phyloP scores from a whole-genome alignment of 2,329 filamentous ascomycete genomes.

The Ascochyta fabae region DNA sequence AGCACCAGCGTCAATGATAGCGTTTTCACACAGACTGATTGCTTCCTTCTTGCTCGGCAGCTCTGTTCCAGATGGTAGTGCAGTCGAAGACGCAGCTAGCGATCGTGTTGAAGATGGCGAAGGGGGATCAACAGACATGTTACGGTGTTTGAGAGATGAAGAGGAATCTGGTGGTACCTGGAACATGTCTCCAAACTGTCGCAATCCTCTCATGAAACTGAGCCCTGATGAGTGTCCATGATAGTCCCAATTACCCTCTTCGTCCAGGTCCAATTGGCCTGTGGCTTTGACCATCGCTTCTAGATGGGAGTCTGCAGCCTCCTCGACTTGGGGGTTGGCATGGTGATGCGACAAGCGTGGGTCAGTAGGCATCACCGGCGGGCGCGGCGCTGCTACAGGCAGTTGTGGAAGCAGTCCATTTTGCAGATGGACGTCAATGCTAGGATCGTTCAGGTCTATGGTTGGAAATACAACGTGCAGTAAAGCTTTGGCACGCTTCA shows the following conservation, averaged over 20 bases:
- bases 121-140: constrained; percentile 67
- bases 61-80: constrained; percentile 55
- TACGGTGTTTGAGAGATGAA: constrained; percentile 63
- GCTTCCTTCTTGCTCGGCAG: constrained; percentile 70
- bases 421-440: constrained; percentile 77
- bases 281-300: constrained; percentile 95
- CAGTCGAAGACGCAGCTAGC: constrained; percentile 57
- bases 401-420: constrained; percentile 64
- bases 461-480: constrained; percentile 82
- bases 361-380: constrained; percentile 29
- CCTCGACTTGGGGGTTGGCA: constrained; percentile 30
- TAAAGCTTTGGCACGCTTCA: constrained; percentile 82
- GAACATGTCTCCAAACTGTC: constrained; percentile 81
- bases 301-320: constrained; percentile 67
- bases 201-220: constrained; percentile 85
- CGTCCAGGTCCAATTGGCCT: constrained; percentile 88
- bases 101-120: constrained; percentile 72
- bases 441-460: constrained; percentile 83
- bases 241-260: constrained; percentile 92
- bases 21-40: constrained; percentile 62
- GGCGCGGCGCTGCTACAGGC: constrained; percentile 29
- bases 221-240: constrained; percentile 91
- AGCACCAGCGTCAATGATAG: constrained; percentile 67
- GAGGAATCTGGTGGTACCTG: constrained; percentile 66
- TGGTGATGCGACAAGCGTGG: constrained; percentile 31